Evolutionary conservation across 2,329 filamentous ascomycete species (phyloP), one percentile per base, ranked within the genome.

Genomic region (Fulvia fulva): DNA sequence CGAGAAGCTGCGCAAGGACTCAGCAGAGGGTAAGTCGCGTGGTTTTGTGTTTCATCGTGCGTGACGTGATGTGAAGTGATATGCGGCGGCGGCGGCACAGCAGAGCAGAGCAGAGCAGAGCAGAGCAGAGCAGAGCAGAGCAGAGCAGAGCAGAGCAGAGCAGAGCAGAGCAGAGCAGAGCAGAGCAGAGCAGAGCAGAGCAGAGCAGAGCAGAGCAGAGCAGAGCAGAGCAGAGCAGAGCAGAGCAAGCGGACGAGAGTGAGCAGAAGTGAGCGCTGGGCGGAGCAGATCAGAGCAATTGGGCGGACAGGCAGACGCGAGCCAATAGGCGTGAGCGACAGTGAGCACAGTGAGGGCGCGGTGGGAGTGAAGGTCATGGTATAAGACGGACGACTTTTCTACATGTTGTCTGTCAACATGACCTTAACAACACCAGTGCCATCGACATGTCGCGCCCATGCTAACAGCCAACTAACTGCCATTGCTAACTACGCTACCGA

Each of bases 11-110:
- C 53, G 60, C 51, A 67, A 67, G 56, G 53, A 58, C 21, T 59
- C 62, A 21, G 57, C 57, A 59, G 67, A 71, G 63, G 61, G 69
- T 71, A 64, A 66, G 67, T 68, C 30, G 23, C 22, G 46, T 58
- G 54, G 60, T 45, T 47, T n/a, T 53, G 21, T 55, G 53, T 43
- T 46, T n/a, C 11, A 25, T 26, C 45, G 19, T 44, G 55, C 54
- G 51, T 57, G 55, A 55, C 55, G 47, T 55, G 30, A 46, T 2
- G 55, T 41, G 26, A 50, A 12, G n/a, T 32, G 46, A 46, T 32
- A 12, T n/a, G 25, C 30, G 12, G 26, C 19, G 47, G 22, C 11
- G 44, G 3, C 11, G 22, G 25, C 8, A 12, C 22, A 12, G 25
- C 22, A 47, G n/a, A 44, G 44, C 44, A n/a, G 44, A 47, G 14